Evolutionary conservation across 208 protist genomes (phyloP), one percentile per base, ranked within the genome.

Genomic region (Tritrichomonas foetus): DNA sequence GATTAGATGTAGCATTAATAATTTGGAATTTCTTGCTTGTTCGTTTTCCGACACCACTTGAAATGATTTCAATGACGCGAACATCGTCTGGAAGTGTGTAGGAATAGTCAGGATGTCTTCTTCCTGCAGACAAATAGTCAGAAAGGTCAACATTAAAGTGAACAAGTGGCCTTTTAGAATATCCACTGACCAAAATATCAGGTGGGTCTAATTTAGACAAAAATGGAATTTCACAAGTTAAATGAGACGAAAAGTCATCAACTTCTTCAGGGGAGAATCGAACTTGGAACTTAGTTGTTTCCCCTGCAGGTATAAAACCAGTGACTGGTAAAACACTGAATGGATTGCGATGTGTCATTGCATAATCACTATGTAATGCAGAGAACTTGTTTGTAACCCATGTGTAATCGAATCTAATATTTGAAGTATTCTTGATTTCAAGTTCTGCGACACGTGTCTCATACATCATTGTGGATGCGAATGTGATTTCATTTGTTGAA

Each of bases 381-480:
- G 3, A 33, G 39, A 22, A 53, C n/a, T 22, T 49, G 0, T 33
- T 69, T 57, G 39, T 92, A n/a, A 8, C 94, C 95, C 96, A 97
- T 20, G 9, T 41, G 95, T 97, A 98, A 0, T 96, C 96, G 44
- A 99, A 93, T 33, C 93, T 72, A 3, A 98, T 96, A 39, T 47
- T 94, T 47, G 97, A 96, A 0, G 95, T 97, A 95, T 99, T 99
- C 89, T 57, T 95, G 49, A 99, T 47, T 0, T 96, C 95, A 92
- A 99, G 94, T 16, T 94, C 93, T 5, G 96, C 95, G 3, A 96
- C 95, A 16, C 97, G 96, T 49, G 95, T 96, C 95, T 98, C 97
- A 95, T 98, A 98, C 94, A 99, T 97, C 94, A 98, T 98, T 50
- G 98, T 99, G 41, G 94, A 94, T 14, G 95, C 93, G 93, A 99